phyloP scores from a whole-genome alignment of 768 basidiomycete species.

The Amyloporia xantha region DNA sequence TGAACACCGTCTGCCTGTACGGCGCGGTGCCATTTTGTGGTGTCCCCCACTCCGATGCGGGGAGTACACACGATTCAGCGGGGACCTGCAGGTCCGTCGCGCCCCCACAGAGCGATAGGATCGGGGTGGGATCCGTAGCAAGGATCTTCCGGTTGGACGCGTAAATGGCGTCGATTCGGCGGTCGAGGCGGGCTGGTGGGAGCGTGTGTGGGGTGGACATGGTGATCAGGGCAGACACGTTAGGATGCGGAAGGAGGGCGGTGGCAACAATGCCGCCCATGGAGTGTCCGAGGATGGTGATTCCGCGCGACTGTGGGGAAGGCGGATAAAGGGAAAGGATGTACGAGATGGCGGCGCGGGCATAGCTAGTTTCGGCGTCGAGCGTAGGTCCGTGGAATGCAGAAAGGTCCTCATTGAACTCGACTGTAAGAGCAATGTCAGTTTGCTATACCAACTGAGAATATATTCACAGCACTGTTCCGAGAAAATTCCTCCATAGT shows the following conservation, averaged over 20 bases:
- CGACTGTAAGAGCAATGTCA: conserved; percentile 55
- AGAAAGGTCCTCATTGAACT: conserved; percentile 96
- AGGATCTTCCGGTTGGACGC: conserved; percentile 35
- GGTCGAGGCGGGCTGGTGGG: conserved; percentile 85
- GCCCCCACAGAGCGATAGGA: conserved; percentile 87
- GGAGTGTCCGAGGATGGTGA: conserved; percentile 87
- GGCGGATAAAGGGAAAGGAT: conserved; percentile 73
- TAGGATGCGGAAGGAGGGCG: conserved; percentile 59
- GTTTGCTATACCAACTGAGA: too few species aligned
- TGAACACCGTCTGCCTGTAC: conserved; percentile 67
- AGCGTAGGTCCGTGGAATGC: conserved; percentile 92
- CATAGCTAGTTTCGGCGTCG: conserved; percentile 72
- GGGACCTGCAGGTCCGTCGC: conserved; percentile 88
- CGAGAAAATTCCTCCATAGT: too few species aligned
- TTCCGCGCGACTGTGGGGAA: conserved; percentile 35
- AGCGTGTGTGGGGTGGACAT: conserved; percentile 91
- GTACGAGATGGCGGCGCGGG: conserved; percentile 61
- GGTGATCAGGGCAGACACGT: conserved; percentile 81
- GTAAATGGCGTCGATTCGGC: conserved; percentile 74
- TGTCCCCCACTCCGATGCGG: not conserved
- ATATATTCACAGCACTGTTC: too few species aligned
- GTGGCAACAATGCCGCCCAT: conserved; percentile 96
- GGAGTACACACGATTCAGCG: conserved; percentile 79
- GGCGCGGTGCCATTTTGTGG: conserved; percentile 6
- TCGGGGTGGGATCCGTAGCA: conserved; percentile 43